Evolutionary conservation across 1,284 basidiomycete genomes (phyloP), one percentile per base, ranked within the genome.

Genomic region (Acaromyces ingoldii): DNA sequence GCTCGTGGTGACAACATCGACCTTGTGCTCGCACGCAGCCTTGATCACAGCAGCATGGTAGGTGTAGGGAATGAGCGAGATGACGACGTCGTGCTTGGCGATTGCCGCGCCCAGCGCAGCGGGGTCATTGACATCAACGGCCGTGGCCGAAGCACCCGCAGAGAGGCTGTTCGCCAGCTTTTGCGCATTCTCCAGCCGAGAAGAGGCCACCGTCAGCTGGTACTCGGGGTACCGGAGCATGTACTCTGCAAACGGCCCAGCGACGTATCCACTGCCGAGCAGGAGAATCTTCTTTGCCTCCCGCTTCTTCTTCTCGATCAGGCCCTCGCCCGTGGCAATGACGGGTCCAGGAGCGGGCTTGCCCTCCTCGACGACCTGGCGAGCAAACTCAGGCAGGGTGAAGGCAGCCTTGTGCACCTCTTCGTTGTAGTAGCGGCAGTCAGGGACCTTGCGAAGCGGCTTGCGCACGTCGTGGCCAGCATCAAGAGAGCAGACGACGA

Each of bases 21-120:
- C 90, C 81, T 91, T 92, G 75, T 85, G 84, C 80, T 91, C 90
- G 81, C 95, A 91, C 33, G 92, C 93, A 13, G 91, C 88, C 78
- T 89, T 86, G 80, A 98, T 93, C 71, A 99, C 91, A 33, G 81
- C 80, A 15, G 85, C 85, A 77, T 98, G 93, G 81, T 87, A 82
- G 53, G 85, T 91, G 82, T 97, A 98, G 6, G 95, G 95, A 62
- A 99, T 91, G 73, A 98, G 84, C 30, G 90, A 95, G 73, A 98
- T 88, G 75, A 98, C 91, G 55, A 97, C 82, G 77, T 98, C 91
- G 77, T 91, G 85, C 47, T 83, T 85, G 40, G 87, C 87, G 59
- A 99, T 82, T 43, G 85, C 84, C 34, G 81, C 80, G 66, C 91
- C 88, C 43, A 98, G 85, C 4, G 84, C 86, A 15, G 81, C 78